phyloP scores from a whole-genome alignment of 768 basidiomycete species.

The Antrodiella citrinella region DNA sequence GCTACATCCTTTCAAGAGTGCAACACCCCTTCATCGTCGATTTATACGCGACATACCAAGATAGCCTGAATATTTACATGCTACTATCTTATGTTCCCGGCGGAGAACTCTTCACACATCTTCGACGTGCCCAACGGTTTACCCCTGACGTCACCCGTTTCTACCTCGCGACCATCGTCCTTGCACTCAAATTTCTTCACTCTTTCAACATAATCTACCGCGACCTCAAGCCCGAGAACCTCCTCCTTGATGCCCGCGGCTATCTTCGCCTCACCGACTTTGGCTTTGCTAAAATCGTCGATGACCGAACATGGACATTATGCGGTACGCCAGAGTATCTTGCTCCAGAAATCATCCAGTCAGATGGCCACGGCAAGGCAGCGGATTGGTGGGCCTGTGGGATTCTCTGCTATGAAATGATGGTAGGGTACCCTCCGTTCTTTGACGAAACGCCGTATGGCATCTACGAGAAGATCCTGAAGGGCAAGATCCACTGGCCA shows the following conservation, averaged over 20 bases:
- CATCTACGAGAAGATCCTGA: constrained; percentile 96
- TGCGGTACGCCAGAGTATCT: constrained; percentile 97
- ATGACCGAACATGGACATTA: constrained; percentile 96
- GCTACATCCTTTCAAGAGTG: constrained; percentile 85
- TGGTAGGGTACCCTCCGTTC: constrained; percentile 97
- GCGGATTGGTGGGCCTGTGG: constrained; percentile 99
- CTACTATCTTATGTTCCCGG: constrained; percentile 94
- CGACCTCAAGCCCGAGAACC: constrained; percentile 97
- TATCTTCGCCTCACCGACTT: constrained; percentile 96
- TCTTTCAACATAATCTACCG: constrained; percentile 97
- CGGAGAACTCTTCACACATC: constrained; percentile 94
- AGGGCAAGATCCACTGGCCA: constrained; percentile 87
- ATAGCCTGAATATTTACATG: constrained; percentile 97
- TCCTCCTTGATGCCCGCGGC: constrained; percentile 89
- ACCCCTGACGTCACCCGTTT: constrained; percentile 97
- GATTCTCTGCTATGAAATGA: constrained; percentile 96
- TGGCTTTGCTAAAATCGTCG: constrained; percentile 95
- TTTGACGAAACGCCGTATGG: constrained; percentile 97
- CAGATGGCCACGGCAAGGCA: constrained; percentile 95
- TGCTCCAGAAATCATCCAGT: constrained; percentile 96
- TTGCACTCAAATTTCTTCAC: constrained; percentile 92
- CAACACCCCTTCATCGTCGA: constrained; percentile 96
- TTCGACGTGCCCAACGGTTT: constrained; percentile 90
- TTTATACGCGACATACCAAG: constrained; percentile 91
- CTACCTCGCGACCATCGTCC: constrained; percentile 92